Conservation (phyloP, 2,329 filamentous ascomycete genomes). For the Xylaria sp. region DNA sequence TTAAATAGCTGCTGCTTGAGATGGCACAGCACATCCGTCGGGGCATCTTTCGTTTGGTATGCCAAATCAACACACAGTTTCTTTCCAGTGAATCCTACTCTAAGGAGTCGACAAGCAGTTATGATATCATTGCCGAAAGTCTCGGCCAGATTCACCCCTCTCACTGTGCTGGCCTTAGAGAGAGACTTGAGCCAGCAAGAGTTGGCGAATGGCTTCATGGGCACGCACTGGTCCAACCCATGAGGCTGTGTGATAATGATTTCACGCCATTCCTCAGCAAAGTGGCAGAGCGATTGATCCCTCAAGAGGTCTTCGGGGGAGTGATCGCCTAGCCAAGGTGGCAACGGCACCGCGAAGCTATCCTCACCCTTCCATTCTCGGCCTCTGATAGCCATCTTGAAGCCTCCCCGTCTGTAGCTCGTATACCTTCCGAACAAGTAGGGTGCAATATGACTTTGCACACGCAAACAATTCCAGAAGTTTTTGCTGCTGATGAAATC, state of each 20-base stretch:
- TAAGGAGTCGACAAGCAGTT: conserved; percentile 9
- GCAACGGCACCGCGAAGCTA: conserved; percentile 31
- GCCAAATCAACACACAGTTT: conserved; percentile 31
- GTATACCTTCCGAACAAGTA: conserved; percentile 33
- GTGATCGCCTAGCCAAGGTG: conserved; percentile 23
- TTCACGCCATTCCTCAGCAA: conserved; percentile 36
- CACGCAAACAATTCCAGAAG: conserved; percentile 34
- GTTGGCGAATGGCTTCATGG: conserved; percentile 20
- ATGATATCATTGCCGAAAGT: conserved; percentile 9
- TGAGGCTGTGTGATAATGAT: conserved; percentile 26
- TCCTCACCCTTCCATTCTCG: conserved; percentile 29
- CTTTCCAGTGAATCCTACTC: conserved; percentile 24
- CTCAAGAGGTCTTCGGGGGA: conserved; percentile 12
- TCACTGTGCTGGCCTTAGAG: conserved; percentile 3
- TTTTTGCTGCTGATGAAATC: conserved; percentile 29
- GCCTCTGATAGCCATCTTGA: conserved; percentile 28
- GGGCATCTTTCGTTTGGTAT: conserved; percentile 19
- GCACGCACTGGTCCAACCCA: conserved; percentile 24
- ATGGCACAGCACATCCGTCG: conserved; percentile 6
- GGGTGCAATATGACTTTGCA: conserved; percentile 29
- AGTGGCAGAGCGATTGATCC: conserved; percentile 32
- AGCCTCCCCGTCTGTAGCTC: background rate
- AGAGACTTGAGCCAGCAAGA: conserved; percentile 33
- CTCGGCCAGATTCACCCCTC: conserved; percentile 8
- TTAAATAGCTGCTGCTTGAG: conserved; percentile 28